A percentile compares a stretch with the other conserved stretches of the same genome.
Evolutionary conservation across 1,284 basidiomycete species (phyloP).

Genomic region (Cerioporus squamosus): DNA sequence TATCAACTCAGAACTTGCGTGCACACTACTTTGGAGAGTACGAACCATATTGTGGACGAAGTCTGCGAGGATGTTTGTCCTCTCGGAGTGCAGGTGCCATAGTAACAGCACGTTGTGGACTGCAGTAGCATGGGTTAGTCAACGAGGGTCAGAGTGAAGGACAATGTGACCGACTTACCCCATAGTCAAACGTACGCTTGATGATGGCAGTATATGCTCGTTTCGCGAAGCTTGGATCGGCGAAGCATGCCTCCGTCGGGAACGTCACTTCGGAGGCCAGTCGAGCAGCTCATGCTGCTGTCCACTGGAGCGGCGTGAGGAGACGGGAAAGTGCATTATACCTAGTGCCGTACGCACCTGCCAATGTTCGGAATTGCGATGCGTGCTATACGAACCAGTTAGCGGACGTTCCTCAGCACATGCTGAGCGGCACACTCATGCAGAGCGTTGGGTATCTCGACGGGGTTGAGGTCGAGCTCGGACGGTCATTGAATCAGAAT

Average conservation of each 20-base stretch:
- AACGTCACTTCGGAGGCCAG: slow-evolving; percentile 89
- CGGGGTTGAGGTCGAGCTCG: no score
- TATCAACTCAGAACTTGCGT: not conserved
- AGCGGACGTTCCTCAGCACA: not conserved
- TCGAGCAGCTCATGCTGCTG: slow-evolving; percentile 87
- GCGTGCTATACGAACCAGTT: slow-evolving; percentile 64
- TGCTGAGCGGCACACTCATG: no score
- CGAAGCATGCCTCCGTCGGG: slow-evolving; percentile 83
- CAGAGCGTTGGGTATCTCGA: no score
- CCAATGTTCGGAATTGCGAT: slow-evolving; percentile 87
- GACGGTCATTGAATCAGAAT: no score
- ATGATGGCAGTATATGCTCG: slow-evolving; percentile 79
- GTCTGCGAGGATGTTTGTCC: slow-evolving; percentile 83
- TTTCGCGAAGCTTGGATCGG: slow-evolving; percentile 73
- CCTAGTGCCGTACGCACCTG: slow-evolving; percentile 43
- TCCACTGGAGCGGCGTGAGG: slow-evolving; percentile 51
- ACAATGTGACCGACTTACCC: slow-evolving; percentile 56
- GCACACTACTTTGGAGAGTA: not conserved
- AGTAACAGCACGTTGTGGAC: slow-evolving; percentile 96
- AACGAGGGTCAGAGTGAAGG: no score
- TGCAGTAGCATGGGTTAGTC: slow-evolving; percentile 34
- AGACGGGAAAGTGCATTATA: not conserved
- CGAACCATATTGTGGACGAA: slow-evolving; percentile 71
- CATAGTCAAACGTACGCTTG: slow-evolving; percentile 72
- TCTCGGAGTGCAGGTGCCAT: slow-evolving; percentile 85